Evolutionary conservation across 345 rosid genomes (phyloP), one percentile per base, ranked within the genome.

Genomic region (Euphorbia tirucalli): DNA sequence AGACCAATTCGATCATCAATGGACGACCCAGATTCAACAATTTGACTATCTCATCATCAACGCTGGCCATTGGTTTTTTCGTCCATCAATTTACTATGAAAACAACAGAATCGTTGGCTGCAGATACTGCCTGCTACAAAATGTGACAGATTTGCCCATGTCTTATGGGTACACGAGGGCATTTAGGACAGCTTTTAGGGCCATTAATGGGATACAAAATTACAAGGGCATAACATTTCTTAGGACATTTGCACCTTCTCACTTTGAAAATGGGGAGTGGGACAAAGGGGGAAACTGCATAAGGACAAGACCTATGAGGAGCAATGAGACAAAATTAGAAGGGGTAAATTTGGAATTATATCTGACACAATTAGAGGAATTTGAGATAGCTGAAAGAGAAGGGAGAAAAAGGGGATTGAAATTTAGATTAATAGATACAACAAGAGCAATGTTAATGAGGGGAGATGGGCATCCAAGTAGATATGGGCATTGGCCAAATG

Each of bases 11-110:
- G 88, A 88, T 22, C 79, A 69, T 56, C 65, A 66, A 11, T 93
- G 98, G 98, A 78, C 85, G 0, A 16, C 89, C 19, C 87, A 89
- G 44, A 75, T 88, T 8, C 82, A 69, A 27, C 87, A 76, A 2
- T 91, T 91, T 39, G 89, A 90, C 60, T 88, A 87, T 70, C 41
- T 91, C 11, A 80, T 94, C 79, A 52, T 91, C 73, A 85, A 84
- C 0, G 80, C 88, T 0, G 97, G 98, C n/a, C 94, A 88, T n/a
- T 94, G 98, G 97, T 91, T 91, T 80, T 89, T 24, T 72, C 89
- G 96, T 0, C 87, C 98, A 0, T 43, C 76, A 0, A 69, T 90
- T 32, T 90, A 80, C 84, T 85, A 84, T 46, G 88, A 94, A 74
- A 71, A 83, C 14, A 37, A 49, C 44, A 59, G 57, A 0, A 41